Evolutionary conservation across 305 asterid species (phyloP), one percentile per base, ranked within the genome.

Genomic region (Fraxinus angustifolia): DNA sequence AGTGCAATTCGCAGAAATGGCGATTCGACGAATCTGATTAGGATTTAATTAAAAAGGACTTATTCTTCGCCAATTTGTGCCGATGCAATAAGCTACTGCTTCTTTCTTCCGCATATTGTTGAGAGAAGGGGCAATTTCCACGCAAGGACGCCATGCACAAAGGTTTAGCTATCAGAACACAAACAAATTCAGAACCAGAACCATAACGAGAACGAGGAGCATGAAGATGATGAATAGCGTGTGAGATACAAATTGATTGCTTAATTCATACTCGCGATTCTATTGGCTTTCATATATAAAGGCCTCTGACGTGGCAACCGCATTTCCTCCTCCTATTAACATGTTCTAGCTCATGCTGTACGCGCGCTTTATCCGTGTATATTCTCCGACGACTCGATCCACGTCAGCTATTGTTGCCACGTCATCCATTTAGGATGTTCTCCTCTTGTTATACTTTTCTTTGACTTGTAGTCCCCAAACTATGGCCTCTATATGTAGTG

Each of bases 301-400:
- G 35, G 19, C 14, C 1, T 28, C 73, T 12, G 36, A 67, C 73
- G 2, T 28, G 73, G 73, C 36, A 67, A 23, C 73, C 73, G 28
- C 30, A 28, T 28, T 67, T 67, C 36, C 7, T 14, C 73, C 35
- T 33, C 73, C 73, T 8, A 67, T 67, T 26, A 67, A 10, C 73
- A 67, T 36, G 73, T 67, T 67, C 73, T 11, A 4, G 73, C 73
- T 67, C 73, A 67, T 67, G 73, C 73, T 23, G 8, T 28, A 67
- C 73, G 36, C 73, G 73, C 73, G 73, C 73, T 67, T 67, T 67
- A 67, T 67, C 28, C 73, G 73, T 67, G 73, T 67, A 23, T 26
- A 3, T 67, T 8, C 8, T 67, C 73, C 17, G 8, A 35, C 35
- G 0, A 67, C 73, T n/a, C 19, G 4, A 45, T 8, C 73, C 73